Evolutionary conservation across 2,329 filamentous ascomycete genomes (phyloP).

Genomic region (Coniella vitis): DNA sequence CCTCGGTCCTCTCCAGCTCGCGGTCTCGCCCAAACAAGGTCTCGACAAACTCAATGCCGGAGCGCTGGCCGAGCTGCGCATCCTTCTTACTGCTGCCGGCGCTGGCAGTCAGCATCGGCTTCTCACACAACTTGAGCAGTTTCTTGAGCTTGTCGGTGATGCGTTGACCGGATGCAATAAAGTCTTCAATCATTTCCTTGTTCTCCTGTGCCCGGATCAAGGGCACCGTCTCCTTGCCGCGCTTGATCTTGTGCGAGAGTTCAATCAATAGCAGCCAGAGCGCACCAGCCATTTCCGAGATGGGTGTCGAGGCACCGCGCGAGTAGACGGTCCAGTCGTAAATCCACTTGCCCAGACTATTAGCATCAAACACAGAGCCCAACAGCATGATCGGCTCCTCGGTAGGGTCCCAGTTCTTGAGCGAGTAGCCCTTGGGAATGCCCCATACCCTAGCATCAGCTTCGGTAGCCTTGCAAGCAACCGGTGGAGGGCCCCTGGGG

Average conservation of each 20-base stretch:
- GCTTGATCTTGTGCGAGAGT: slow-evolving; percentile 87
- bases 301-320: slow-evolving; percentile 72
- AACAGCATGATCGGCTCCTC: slow-evolving; percentile 92
- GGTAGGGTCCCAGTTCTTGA: slow-evolving; percentile 96
- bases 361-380: slow-evolving; percentile 93
- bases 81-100: slow-evolving; percentile 62
- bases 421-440: slow-evolving; percentile 84
- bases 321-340: slow-evolving; percentile 98
- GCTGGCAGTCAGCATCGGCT: slow-evolving; percentile 90
- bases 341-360: slow-evolving; percentile 97
- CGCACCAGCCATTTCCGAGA: slow-evolving; percentile 87
- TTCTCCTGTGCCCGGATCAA: slow-evolving; percentile 68
- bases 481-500: slow-evolving; percentile 15
- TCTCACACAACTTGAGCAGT: slow-evolving; percentile 84
- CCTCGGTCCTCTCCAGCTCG: slow-evolving; percentile 83
- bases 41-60: slow-evolving; percentile 91
- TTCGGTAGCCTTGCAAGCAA: slow-evolving; percentile 44
- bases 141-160: slow-evolving; percentile 79
- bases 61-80: slow-evolving; percentile 78
- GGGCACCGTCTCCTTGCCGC: slow-evolving; percentile 70
- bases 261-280: slow-evolving; percentile 94
- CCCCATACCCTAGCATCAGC: slow-evolving; percentile 56
- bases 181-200: slow-evolving; percentile 78
- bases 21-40: slow-evolving; percentile 90
- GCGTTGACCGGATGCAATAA: slow-evolving; percentile 81